Conservation (phyloP, 2,329 filamentous ascomycete species). For the Ilyonectria robusta region DNA sequence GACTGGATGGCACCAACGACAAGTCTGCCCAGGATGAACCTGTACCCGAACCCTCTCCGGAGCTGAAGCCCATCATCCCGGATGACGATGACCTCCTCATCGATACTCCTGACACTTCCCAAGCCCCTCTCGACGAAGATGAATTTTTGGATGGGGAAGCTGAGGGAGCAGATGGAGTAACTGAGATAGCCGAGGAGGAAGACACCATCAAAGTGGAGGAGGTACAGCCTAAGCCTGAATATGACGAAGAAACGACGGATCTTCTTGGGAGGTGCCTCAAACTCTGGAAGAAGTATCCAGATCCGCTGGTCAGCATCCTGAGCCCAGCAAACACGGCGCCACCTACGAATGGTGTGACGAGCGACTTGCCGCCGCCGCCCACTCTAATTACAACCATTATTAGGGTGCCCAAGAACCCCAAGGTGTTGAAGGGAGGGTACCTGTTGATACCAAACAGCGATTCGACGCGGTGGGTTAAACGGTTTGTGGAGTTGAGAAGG, state of each 20-base stretch:
- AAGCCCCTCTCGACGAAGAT: conserved; percentile 55
- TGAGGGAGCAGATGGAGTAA: conserved; percentile 39
- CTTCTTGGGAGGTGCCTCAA: conserved; percentile 70
- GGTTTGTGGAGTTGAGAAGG: conserved; percentile 91
- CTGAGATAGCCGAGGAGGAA: conserved; percentile 36
- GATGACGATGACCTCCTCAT: conserved; percentile 71
- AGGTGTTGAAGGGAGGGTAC: conserved; percentile 88
- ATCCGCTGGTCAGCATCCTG: conserved; percentile 69
- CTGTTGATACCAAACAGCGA: conserved; percentile 87
- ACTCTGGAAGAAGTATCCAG: conserved; percentile 75
- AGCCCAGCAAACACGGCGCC: conserved; percentile 76
- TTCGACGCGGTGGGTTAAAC: conserved; percentile 88
- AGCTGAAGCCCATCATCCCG: conserved; percentile 61
- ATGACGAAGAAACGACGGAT: conserved; percentile 61
- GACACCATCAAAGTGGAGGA: conserved; percentile 44
- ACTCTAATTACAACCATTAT: conserved; percentile 83
- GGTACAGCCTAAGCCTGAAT: conserved; percentile 55
- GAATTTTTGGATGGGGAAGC: conserved; percentile 41
- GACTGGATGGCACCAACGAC: conserved; percentile 59
- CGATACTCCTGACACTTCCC: conserved; percentile 69
- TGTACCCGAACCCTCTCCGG: conserved; percentile 53
- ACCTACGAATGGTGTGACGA: conserved; percentile 72
- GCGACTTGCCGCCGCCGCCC: conserved; percentile 65
- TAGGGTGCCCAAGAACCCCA: conserved; percentile 83
- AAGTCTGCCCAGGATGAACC: conserved; percentile 53